Base-by-base conservation (phyloP, 2,329 filamentous ascomycete genomes). In the Harringtonia aguacate region DNA sequence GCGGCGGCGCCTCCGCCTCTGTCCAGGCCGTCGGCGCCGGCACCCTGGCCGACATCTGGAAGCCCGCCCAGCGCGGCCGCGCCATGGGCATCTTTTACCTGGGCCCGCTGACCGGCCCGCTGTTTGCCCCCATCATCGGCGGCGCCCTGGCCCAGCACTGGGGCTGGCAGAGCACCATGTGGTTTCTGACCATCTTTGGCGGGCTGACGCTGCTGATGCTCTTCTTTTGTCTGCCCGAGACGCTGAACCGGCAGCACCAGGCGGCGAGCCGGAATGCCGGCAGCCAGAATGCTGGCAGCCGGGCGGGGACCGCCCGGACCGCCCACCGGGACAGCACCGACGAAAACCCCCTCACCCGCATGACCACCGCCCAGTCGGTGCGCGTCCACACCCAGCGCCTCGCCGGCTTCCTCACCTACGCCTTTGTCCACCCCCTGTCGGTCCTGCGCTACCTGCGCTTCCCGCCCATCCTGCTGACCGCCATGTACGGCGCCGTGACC, bases 11-110 rank as follows among this genome's bases (percentile, higher is more conserved):
- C 4, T 79, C 85, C 0, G 85, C 86, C 2, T 85, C 81, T 2
- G 86, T 89, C 0, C 86, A 90, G 58, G 82, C 86, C 8, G 85
- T 92, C 8, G 86, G 86, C 5, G 85, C 85, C 2, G 86, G 86
- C 7, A 89, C 86, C 3, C 85, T 92, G 46, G 80, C 86, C 36
- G 86, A 92, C 57, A 70, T 90, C 13, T 94, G 85, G 81, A 81
- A 86, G 50, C 62, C 78, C 0, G 70, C 67, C 39, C 81, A 90
- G 58, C 69, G 86, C 40, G 86, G 86, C 3, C 68, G 67, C 15
- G 86, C 86, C n/a, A 92, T 92, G 85, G 77, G 83, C 33, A 64
- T 85, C 34, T 92, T 90, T 61, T 92, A 89, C 53, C 70, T 92
- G 0, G 86, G 86, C 0, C 86, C 86, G 0, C 62, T 92, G 9